Percentiles rank a stretch among this genome's conserved stretches.
Conservation (phyloP, 139 green algal genomes). For the Ettlia oleoabundans region DNA sequence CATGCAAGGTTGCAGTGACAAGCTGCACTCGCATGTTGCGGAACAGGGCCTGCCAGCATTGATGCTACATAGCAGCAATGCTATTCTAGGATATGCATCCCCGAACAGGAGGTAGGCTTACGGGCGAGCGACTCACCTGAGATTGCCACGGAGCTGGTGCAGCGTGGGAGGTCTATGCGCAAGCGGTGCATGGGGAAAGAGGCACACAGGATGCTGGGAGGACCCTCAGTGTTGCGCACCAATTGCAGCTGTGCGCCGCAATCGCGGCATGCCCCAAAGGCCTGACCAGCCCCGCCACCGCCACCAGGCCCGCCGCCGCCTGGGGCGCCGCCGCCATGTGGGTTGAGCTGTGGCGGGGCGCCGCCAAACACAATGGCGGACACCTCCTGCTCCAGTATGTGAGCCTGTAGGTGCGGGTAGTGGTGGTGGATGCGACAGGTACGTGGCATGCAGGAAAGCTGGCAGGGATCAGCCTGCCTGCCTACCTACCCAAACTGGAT, state of each 20-base stretch:
- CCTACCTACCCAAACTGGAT: too few species aligned
- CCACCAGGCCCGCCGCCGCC: conserved; percentile 12
- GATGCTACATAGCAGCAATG: too few species aligned
- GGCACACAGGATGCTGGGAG: conserved; percentile 30
- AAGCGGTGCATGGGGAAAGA: conserved; percentile 33
- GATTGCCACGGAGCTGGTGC: conserved; percentile 13
- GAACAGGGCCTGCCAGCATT: too few species aligned
- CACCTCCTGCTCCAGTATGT: conserved; percentile 37
- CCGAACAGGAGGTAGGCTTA: too few species aligned
- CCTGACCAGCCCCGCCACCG: conserved; percentile 28
- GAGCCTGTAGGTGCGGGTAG: conserved; percentile 13
- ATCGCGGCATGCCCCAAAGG: conserved; percentile 56
- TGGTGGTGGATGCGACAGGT: background rate
- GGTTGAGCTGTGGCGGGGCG: conserved; percentile 17
- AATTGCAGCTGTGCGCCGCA: conserved; percentile 57
- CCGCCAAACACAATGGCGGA: conserved; percentile 33
- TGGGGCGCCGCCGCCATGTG: background rate
- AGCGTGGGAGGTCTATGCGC: conserved; percentile 29
- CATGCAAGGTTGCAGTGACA: too few species aligned
- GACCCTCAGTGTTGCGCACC: background rate
- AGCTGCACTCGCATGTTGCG: too few species aligned
- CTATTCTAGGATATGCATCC: too few species aligned
- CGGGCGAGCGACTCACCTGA: background rate
- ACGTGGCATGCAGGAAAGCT: background rate
- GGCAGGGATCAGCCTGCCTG: background rate